Base-by-base conservation (phyloP, 176 grass and related monocot species). In the Poa pratensis region DNA sequence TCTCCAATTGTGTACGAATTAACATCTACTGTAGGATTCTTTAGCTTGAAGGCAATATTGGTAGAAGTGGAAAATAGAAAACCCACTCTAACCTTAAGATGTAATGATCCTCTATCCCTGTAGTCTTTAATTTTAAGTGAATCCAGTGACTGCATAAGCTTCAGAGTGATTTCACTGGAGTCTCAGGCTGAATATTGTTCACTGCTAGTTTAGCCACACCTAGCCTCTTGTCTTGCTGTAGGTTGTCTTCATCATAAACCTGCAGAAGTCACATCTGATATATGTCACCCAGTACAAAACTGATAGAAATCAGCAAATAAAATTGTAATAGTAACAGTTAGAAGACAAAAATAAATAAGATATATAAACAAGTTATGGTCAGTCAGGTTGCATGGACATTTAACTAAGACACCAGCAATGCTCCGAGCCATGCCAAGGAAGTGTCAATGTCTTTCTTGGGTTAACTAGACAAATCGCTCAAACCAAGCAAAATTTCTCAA, bases 221-320 rank as follows among this genome's bases (percentile, higher is more conserved):
- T 51, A 98, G 81, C 78, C 17, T 95, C 85, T 92, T 89, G 82
- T 98, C 93, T 86, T 90, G 73, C 78, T 92, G 82, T 71, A 98
- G 50, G 9, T 87, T 92, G 24, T 98, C 96, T 86, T 95, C 93
- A 62, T 98, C 96, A 77, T 89, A 98, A 87, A 98, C 75, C 96
- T 98, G 90, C 20, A 78, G 76, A 84, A 65, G 40, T 69, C 45
- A 89, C 30, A 59, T 19, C 22, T 74, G 58, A 59, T 10, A 76
- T 63, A 60, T 60, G 26, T 77, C 18, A 65, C 77, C 55, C 30
- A 6, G 69, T 42, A 87, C 4, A 48, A 43, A 37, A 78, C 39
- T 82, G 28, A 71, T 11, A 52, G 67, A 20, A 75, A 77, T 54
- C 13, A 53, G 18, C 34, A 79, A 9, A 83, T 54, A 28, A 48